These are phyloP conservation scores for Rhodotorula sphaerocarpa DNA, from an alignment of 768 basidiomycete species.

Conservation along the genomic window DNA sequence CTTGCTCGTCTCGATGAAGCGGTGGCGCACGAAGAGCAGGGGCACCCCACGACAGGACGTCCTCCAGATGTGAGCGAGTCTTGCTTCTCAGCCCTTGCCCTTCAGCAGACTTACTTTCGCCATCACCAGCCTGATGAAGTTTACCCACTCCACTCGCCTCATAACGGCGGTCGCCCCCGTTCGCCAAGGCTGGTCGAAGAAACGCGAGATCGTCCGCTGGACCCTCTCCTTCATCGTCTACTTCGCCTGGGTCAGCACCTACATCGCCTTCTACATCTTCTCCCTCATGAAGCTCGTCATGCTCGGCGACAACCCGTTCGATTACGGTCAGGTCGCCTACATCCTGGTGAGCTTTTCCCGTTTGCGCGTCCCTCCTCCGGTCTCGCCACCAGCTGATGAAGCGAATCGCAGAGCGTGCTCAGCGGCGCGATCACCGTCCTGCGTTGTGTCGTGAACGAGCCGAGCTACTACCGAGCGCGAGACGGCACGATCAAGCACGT, in stretches of 20 bases:
- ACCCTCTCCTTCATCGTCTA: background rate
- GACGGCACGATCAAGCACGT: no score
- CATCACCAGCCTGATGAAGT: background rate
- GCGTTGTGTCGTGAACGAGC: no score
- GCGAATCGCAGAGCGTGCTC: background rate
- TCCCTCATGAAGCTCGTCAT: background rate
- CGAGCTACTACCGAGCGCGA: no score
- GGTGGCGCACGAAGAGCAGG: background rate
- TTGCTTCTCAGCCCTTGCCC: background rate
- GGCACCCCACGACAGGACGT: background rate
- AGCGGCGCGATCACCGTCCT: background rate
- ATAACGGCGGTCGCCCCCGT: background rate
- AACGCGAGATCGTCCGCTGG: background rate
- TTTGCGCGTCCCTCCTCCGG: background rate
- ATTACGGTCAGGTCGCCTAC: constrained; percentile 12
- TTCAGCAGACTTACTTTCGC: background rate
- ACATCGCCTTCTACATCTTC: background rate
- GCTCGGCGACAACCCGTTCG: constrained; percentile 17
- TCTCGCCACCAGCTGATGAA: background rate
- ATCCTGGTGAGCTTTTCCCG: background rate
- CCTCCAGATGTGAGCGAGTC: background rate
- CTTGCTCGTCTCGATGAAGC: background rate
- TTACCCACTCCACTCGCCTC: background rate
- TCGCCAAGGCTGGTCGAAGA: background rate
- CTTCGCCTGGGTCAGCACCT: background rate